Base-by-base conservation (phyloP, 306 rosid genomes). In the Glycine soja region DNA sequence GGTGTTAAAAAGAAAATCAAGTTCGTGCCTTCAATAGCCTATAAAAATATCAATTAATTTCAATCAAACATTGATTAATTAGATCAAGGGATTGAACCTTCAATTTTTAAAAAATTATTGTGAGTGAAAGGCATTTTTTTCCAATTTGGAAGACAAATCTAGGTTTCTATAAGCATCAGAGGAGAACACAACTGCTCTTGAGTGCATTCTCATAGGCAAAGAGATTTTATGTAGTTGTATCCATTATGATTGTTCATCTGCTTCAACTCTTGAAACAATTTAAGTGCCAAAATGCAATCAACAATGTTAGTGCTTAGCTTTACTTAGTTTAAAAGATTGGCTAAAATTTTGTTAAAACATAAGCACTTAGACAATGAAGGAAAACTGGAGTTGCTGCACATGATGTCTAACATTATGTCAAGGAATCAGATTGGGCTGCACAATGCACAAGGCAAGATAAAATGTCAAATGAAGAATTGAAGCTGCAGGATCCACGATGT, bases 231-330 rank as follows among this genome's bases (percentile, higher is more conserved):
- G 77, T 54, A 82, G 78, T 38, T 56, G 83, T 64, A 78, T 61
- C 91, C 93, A 83, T 80, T 93, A 65, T 78, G 89, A 58, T 76
- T 71, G 76, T 66, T 84, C 77, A 46, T 86, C 80, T 86, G 82
- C 87, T 95, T 93, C 77, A 77, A 83, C 88, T 91, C 97, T 58
- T 90, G 87, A 86, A 86, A 88, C 63, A 85, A 88, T 88, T 88
- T 91, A 73, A 95, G 93, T 3, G 90, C 85, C 83, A 95, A 88
- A 79, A 95, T 82, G 79, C 99, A 95, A 76, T 95, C 97, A 47
- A 91, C 99, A n/a, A n/a, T n/a, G n/a, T n/a, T n/a, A n/a, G n/a
- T n/a, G n/a, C n/a, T n/a, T n/a, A n/a, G n/a, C n/a, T n/a, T n/a
- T n/a, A n/a, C n/a, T n/a, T n/a, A n/a, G n/a, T n/a, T n/a, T n/a